A percentile compares a stretch with the other conserved stretches of the same genome.
Evolutionary conservation across 2,329 filamentous ascomycete genomes (phyloP).

Genomic region (Penicillium sp.): DNA sequence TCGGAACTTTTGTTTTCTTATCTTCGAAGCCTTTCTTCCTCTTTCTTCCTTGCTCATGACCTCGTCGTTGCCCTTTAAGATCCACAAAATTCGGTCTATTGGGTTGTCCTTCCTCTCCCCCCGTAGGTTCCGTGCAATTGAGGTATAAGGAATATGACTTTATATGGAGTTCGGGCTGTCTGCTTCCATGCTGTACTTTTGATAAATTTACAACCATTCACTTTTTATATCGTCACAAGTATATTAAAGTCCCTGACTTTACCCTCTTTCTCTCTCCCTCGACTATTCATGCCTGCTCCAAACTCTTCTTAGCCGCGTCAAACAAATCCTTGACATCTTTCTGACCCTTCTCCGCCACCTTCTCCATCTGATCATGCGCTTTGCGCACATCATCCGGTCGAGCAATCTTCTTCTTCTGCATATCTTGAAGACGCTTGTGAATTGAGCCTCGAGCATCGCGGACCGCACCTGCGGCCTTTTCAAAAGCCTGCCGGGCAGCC

Average conservation of each 20-base stretch:
- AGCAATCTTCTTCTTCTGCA: slow-evolving; percentile 40
- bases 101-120: too few relatives aligned
- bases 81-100: too few relatives aligned
- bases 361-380: slow-evolving; percentile 45
- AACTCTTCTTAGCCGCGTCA: slow-evolving; percentile 35
- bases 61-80: too few relatives aligned
- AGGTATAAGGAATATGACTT: too few relatives aligned
- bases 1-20: slow-evolving; percentile 1
- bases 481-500: slow-evolving; percentile 39
- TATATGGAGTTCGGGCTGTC: too few relatives aligned
- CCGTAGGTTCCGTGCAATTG: too few relatives aligned
- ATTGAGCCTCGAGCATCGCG: slow-evolving; percentile 40
- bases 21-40: too few relatives aligned
- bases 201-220: too few relatives aligned
- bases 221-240: too few relatives aligned
- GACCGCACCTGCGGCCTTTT: slow-evolving; percentile 36
- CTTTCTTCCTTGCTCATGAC: too few relatives aligned
- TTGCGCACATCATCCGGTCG: slow-evolving; percentile 43
- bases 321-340: slow-evolving; percentile 43
- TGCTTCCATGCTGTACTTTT: too few relatives aligned
- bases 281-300: slow-evolving; percentile 28
- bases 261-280: background rate
- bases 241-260: background rate
- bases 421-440: slow-evolving; percentile 42
- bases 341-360: slow-evolving; percentile 41